Evolutionary conservation across 208 protist species (phyloP).

Genomic region (Trypanosoma conorhini): DNA sequence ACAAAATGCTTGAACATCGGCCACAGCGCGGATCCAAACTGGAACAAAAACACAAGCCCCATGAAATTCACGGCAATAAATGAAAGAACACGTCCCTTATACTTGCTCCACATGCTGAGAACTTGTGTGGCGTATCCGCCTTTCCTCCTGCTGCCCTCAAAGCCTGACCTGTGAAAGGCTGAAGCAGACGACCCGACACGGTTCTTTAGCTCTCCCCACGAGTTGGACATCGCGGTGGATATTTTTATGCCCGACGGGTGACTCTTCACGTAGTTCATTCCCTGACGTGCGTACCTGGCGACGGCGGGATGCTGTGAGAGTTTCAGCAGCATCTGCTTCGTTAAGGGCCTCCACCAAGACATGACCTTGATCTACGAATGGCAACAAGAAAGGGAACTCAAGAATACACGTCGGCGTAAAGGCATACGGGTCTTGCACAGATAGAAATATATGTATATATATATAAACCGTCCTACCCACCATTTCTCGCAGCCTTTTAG

Average conservation of each 20-base stretch:
- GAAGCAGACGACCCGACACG: not conserved
- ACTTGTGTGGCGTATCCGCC: not conserved
- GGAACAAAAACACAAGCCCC: constrained; percentile 57
- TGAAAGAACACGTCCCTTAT: constrained; percentile 33
- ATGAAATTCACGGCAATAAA: constrained; percentile 78
- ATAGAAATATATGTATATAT: not conserved
- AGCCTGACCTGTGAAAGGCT: not conserved
- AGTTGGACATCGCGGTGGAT: constrained; percentile 11
- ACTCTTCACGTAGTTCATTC: constrained; percentile 12
- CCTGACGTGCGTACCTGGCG: constrained; percentile 9
- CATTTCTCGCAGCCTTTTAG: no score
- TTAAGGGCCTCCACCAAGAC: constrained; percentile 14
- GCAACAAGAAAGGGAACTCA: constrained; percentile 9
- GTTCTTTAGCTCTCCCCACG: constrained; percentile 9
- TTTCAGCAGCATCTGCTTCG: constrained; percentile 14
- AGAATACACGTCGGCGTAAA: not conserved
- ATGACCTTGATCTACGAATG: constrained; percentile 1
- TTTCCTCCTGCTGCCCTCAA: not conserved
- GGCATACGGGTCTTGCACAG: not conserved
- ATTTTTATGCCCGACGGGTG: constrained; percentile 15
- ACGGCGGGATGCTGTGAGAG: constrained; percentile 12
- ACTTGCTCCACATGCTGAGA: constrained; percentile 19
- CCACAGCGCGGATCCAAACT: constrained; percentile 46
- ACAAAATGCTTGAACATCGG: constrained; percentile 30
- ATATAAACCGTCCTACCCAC: no score